Percentiles rank a stretch among this genome's conserved stretches.
These are phyloP conservation scores for Sordariomycetes sp. DNA, from an alignment of 2,329 filamentous ascomycete species.

Conservation along the genomic window DNA sequence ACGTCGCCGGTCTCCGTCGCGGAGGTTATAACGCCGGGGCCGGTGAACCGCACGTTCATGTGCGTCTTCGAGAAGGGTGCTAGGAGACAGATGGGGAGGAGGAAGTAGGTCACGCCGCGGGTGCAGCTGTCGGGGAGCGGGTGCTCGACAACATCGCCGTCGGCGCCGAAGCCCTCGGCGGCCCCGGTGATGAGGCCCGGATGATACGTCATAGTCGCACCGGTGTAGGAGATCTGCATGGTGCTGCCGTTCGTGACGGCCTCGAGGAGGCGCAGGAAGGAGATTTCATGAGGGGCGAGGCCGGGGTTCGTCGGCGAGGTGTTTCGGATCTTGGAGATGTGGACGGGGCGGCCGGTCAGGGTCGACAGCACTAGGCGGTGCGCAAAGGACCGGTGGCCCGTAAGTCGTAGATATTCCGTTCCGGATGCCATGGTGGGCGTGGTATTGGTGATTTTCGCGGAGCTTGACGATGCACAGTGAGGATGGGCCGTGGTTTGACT, in stretches of 20 bases:
- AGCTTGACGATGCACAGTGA: background rate
- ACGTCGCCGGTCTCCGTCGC: conserved; percentile 77
- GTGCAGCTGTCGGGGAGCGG: conserved; percentile 66
- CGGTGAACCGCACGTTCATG: conserved; percentile 82
- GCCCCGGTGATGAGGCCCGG: conserved; percentile 87
- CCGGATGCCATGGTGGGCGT: conserved; percentile 17
- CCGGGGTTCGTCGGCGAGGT: conserved; percentile 79
- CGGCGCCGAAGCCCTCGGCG: conserved; percentile 62
- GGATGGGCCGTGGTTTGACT: background rate
- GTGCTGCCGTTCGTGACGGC: conserved; percentile 88
- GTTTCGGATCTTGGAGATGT: conserved; percentile 89
- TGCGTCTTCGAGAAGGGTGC: conserved; percentile 89
- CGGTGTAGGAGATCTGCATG: conserved; percentile 93
- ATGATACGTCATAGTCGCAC: conserved; percentile 84
- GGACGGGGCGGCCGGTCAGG: conserved; percentile 77
- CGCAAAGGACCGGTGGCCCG: conserved; percentile 71
- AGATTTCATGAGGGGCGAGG: conserved; percentile 85
- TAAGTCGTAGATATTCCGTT: conserved; percentile 61
- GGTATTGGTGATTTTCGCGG: background rate
- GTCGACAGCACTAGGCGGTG: conserved; percentile 83
- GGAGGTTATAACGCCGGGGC: conserved; percentile 85
- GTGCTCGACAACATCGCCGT: conserved; percentile 70
- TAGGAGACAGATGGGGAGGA: conserved; percentile 79
- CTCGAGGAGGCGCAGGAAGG: conserved; percentile 89
- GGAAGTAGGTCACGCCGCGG: conserved; percentile 82